phyloP scores from a whole-genome alignment of 148 eudicot species.

The Dianthus caryophyllus region DNA sequence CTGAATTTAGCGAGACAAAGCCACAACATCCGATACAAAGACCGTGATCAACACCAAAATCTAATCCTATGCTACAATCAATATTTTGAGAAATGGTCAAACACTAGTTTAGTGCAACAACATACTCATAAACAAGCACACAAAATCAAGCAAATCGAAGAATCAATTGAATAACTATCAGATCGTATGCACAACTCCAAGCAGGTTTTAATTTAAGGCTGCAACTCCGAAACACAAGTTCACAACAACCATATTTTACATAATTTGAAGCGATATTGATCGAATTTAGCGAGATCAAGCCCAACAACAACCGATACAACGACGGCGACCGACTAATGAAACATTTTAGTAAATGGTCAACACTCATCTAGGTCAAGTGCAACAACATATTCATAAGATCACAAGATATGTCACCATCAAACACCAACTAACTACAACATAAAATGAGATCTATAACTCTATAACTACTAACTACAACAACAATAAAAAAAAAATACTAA shows the following conservation, averaged over 20 bases:
- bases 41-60: too few relatives aligned
- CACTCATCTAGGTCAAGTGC: slow-evolving; percentile 1
- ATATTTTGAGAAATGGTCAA: too few relatives aligned
- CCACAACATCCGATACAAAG: too few relatives aligned
- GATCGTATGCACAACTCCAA: neutral
- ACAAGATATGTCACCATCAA: neutral
- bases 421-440: neutral
- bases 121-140: neutral
- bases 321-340: too few relatives aligned
- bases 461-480: neutral
- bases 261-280: too few relatives aligned
- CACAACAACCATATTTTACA: too few relatives aligned
- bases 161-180: slow-evolving; percentile 8
- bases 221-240: neutral
- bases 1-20: too few relatives aligned
- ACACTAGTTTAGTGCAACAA: neutral
- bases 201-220: too few relatives aligned
- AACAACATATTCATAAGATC: neutral
- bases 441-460: neutral
- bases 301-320: too few relatives aligned
- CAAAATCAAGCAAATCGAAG: neutral
- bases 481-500: neutral
- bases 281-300: too few relatives aligned
- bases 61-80: neutral
- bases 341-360: slow-evolving; percentile 1